These are phyloP conservation scores for Knoxdaviesia proteae DNA, from an alignment of 2,329 filamentous ascomycete genomes.

Conservation along the genomic window DNA sequence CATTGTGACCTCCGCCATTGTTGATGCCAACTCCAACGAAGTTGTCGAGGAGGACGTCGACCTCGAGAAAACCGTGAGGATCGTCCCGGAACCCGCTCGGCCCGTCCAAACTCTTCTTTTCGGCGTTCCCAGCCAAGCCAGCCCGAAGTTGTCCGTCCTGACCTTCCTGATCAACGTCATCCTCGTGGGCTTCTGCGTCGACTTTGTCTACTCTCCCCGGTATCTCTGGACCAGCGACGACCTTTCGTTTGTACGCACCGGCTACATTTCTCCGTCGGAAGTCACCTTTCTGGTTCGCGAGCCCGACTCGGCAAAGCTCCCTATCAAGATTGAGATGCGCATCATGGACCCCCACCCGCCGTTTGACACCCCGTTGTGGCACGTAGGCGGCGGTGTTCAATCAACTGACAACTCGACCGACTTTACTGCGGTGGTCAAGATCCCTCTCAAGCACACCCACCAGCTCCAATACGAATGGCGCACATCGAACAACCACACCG, in stretches of 20 bases:
- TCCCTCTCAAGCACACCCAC: constrained; percentile 42
- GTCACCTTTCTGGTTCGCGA: constrained; percentile 74
- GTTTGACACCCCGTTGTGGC: constrained; percentile 41
- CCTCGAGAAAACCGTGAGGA: constrained; percentile 39
- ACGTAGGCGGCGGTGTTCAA: constrained; percentile 40
- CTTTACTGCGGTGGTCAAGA: constrained; percentile 51
- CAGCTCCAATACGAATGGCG: constrained; percentile 66
- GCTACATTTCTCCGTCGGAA: constrained; percentile 62
- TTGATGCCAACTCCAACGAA: constrained; percentile 11
- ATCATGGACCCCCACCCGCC: constrained; percentile 28
- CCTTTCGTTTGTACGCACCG: constrained; percentile 68
- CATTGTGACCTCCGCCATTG: not conserved
- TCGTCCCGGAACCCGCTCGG: constrained; percentile 34
- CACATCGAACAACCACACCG: constrained; percentile 70
- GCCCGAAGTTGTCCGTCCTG: constrained; percentile 39
- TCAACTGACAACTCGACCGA: constrained; percentile 59
- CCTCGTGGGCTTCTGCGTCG: constrained; percentile 48
- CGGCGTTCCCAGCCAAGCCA: constrained; percentile 57
- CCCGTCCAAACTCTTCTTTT: constrained; percentile 47
- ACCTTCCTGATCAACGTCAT: constrained; percentile 54
- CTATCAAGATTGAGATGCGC: constrained; percentile 49
- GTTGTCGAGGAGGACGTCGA: constrained; percentile 30
- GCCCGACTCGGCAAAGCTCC: constrained; percentile 53
- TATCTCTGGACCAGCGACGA: constrained; percentile 50
- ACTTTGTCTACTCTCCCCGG: constrained; percentile 58